These are phyloP conservation scores for Aspergillus ustus DNA, from an alignment of 2,329 filamentous ascomycete genomes.

Conservation along the genomic window DNA sequence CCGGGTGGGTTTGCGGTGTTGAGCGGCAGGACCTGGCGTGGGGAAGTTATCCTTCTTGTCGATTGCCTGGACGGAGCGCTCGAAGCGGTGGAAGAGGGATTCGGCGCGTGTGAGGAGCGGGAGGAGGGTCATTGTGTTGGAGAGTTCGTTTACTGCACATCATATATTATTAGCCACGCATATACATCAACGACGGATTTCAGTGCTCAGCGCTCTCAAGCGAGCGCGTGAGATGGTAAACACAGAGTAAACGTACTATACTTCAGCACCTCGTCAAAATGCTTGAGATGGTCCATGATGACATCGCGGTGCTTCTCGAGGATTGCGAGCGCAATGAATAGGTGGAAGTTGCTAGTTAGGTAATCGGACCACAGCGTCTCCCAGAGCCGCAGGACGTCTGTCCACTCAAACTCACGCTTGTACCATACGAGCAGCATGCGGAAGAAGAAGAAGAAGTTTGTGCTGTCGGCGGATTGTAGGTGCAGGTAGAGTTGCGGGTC, in stretches of 20 bases:
- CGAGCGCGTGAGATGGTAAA: no score
- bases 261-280: constrained; percentile 97
- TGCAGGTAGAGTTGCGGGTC: constrained; percentile 93
- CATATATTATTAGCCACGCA: neutral
- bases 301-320: constrained; percentile 95
- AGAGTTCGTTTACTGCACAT: constrained; percentile 83
- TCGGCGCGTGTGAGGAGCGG: constrained; percentile 87
- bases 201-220: no score
- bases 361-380: constrained; percentile 95
- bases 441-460: constrained; percentile 99
- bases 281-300: constrained; percentile 90
- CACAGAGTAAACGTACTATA: constrained; percentile 67
- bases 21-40: constrained; percentile 44
- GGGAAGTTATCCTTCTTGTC: constrained; percentile 92
- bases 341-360: constrained; percentile 83
- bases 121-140: constrained; percentile 86
- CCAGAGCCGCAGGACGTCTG: constrained; percentile 86
- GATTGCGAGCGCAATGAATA: constrained; percentile 92
- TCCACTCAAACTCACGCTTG: constrained; percentile 94
- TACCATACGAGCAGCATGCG: constrained; percentile 99
- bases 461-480: constrained; percentile 86
- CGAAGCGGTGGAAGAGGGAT: constrained; percentile 83
- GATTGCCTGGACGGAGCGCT: constrained; percentile 84
- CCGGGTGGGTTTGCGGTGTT: constrained; percentile 52
- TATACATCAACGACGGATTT: neutral